phyloP scores from a whole-genome alignment of 257 asterid species.

The Solanum medicagineum region DNA sequence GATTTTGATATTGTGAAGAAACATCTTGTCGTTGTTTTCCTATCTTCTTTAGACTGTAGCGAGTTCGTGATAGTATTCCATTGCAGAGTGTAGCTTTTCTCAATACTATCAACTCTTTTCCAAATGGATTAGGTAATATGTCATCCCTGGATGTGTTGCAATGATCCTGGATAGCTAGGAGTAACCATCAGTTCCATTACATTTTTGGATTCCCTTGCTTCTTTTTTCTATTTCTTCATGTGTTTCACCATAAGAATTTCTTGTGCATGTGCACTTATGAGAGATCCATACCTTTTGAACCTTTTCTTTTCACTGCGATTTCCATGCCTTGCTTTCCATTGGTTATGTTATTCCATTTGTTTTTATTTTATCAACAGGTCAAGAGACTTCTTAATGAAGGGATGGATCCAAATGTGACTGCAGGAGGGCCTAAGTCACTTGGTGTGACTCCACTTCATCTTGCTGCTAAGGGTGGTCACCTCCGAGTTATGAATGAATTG shows the following conservation, averaged over 20 bases:
- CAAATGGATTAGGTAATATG: background rate
- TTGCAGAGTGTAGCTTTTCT: background rate
- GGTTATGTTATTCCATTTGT: background rate
- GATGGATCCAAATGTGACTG: conserved; percentile 74
- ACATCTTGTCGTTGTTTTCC: background rate
- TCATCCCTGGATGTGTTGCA: background rate
- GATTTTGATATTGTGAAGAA: background rate
- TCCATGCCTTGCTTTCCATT: background rate
- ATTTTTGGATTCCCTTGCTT: background rate
- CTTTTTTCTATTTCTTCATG: background rate
- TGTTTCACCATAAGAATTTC: background rate
- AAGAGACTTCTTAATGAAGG: conserved; percentile 79
- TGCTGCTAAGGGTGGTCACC: conserved; percentile 96
- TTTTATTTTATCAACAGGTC: conserved; percentile 29
- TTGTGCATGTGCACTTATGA: background rate
- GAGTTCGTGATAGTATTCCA: background rate
- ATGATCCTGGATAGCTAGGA: background rate
- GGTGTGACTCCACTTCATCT: conserved; percentile 97
- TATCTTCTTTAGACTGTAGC: no score
- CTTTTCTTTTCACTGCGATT: background rate
- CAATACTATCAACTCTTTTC: background rate
- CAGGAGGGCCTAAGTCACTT: conserved; percentile 83
- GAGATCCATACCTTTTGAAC: background rate
- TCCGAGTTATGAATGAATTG: conserved; percentile 77
- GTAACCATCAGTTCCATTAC: background rate